Evolutionary conservation across 2,329 filamentous ascomycete species (phyloP).

Genomic region (Neofusicoccum kwambonambiense): DNA sequence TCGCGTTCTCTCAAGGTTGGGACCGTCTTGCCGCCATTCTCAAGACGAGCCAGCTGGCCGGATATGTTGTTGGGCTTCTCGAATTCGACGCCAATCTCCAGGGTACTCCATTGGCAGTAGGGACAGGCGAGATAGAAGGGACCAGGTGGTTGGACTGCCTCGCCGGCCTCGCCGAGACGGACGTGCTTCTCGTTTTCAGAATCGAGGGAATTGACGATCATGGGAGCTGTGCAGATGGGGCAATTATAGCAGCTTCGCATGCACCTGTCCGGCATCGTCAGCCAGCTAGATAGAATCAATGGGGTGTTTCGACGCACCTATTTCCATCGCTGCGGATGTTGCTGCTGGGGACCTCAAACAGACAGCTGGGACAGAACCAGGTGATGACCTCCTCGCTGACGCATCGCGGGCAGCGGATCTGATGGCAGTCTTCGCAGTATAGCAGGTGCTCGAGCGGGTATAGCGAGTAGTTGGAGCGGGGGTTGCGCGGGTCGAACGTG

Average conservation of each 20-base stretch:
- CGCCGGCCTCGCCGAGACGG: conserved; percentile 1
- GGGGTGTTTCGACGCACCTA: conserved; percentile 55
- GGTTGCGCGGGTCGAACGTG: conserved; percentile 81
- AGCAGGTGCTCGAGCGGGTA: conserved; percentile 91
- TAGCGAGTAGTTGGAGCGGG: conserved; percentile 84
- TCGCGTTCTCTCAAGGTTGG: conserved; percentile 41
- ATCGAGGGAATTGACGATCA: conserved; percentile 67
- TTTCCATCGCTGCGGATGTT: conserved; percentile 91
- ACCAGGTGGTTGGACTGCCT: conserved; percentile 34
- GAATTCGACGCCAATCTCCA: conserved; percentile 86
- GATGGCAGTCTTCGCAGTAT: conserved; percentile 96
- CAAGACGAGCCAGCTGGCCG: conserved; percentile 71
- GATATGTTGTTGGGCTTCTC: conserved; percentile 86
- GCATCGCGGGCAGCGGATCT: conserved; percentile 91
- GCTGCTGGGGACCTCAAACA: conserved; percentile 94
- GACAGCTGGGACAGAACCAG: conserved; percentile 91
- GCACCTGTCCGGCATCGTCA: conserved; percentile 57
- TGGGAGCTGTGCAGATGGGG: conserved; percentile 78
- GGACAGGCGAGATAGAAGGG: conserved; percentile 81
- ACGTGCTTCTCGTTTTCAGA: conserved; percentile 18
- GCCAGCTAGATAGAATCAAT: not conserved
- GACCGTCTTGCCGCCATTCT: conserved; percentile 46
- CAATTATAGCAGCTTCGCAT: conserved; percentile 95
- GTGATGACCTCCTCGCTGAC: conserved; percentile 91
- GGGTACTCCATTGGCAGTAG: conserved; percentile 90